phyloP scores from a whole-genome alignment of 495 filamentous ascomycete genomes.

The Aspergillus avenaceus region DNA sequence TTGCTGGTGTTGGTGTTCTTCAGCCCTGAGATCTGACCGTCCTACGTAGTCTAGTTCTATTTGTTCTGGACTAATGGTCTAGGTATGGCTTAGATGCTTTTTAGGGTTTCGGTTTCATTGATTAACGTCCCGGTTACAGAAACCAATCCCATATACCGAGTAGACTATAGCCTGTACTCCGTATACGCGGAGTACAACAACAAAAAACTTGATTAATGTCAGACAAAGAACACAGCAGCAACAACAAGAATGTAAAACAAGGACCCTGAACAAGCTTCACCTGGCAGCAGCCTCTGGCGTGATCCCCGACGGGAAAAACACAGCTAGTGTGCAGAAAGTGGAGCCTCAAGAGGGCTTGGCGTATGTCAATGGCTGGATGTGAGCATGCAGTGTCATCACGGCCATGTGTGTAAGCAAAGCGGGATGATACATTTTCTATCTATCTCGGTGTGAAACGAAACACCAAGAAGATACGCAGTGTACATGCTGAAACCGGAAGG shows the following conservation, averaged over 20 bases:
- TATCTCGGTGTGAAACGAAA: no score
- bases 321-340: constrained; percentile 20
- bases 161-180: not conserved
- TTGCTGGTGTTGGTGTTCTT: not conserved
- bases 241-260: not conserved
- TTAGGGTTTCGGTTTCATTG: no score
- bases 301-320: constrained; percentile 10
- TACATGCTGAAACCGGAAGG: no score
- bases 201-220: not conserved
- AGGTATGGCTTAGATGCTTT: no score
- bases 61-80: no score
- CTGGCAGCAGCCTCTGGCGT: constrained; percentile 5
- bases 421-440: no score
- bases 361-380: constrained; percentile 10
- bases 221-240: not conserved
- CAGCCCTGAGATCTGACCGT: not conserved
- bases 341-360: constrained; percentile 8
- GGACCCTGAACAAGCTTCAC: constrained; percentile 21
- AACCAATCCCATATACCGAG: not conserved
- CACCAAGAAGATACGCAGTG: no score
- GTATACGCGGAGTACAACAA: not conserved
- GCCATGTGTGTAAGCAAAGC: no score
- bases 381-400: not conserved
- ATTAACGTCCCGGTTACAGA: not conserved
- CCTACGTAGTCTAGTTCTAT: no score